Percentiles rank a stretch among this genome's conserved stretches.
These are phyloP conservation scores for Podila minutissima DNA, from an alignment of 192 early-diverging fungal species.

Conservation along the genomic window DNA sequence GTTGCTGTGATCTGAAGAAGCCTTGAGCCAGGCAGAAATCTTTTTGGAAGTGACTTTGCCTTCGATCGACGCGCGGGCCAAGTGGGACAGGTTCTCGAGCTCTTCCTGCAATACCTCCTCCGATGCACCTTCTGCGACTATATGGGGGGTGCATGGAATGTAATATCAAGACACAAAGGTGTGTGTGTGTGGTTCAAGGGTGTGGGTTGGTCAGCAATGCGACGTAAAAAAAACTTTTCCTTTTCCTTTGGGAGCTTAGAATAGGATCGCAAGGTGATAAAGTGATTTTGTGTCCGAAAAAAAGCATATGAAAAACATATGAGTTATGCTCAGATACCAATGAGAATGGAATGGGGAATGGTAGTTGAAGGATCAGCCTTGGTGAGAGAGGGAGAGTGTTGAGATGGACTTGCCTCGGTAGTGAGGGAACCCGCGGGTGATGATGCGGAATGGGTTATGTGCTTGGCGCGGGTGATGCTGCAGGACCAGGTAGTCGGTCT, in stretches of 20 bases:
- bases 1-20: constrained; percentile 19
- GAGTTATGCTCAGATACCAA: background rate
- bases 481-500: constrained; percentile 44
- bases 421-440: constrained; percentile 48
- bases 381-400: too few relatives aligned
- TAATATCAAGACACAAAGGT: too few relatives aligned
- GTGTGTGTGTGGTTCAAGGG: too few relatives aligned
- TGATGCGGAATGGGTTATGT: constrained; percentile 32
- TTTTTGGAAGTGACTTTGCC: constrained; percentile 51
- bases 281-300: background rate
- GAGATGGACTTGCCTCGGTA: constrained; percentile 34
- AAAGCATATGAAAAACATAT: background rate
- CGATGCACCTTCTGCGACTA: constrained; percentile 44
- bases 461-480: constrained; percentile 37
- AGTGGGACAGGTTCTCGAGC: constrained; percentile 30
- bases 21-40: constrained; percentile 44
- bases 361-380: too few relatives aligned
- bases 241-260: too few relatives aligned
- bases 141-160: background rate
- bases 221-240: background rate
- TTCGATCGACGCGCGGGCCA: constrained; percentile 45
- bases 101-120: constrained; percentile 27
- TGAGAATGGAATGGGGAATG: too few relatives aligned
- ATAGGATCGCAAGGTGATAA: too few relatives aligned
- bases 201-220: too few relatives aligned